Evolutionary conservation across 1,139 yeast genomes (phyloP), one percentile per base, ranked within the genome.

Genomic region (Geotrichum cucujoidarum): DNA sequence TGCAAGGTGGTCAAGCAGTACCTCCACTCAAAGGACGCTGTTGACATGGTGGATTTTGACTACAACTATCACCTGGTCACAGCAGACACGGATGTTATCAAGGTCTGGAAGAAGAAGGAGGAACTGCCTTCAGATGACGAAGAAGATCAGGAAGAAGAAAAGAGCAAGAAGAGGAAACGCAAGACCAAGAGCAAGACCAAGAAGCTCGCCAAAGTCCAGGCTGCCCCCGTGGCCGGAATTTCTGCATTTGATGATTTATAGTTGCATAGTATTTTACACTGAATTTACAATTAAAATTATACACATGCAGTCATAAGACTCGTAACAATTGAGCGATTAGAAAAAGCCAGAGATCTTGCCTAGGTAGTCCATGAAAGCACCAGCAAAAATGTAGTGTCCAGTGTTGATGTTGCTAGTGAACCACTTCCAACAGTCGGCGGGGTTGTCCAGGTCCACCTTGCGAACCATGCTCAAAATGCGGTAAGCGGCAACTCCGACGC

Each of bases 41-140:
- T 78, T 51, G 94, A 85, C 57, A 94, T 87, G 1, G 69, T 90
- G 56, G 97, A 90, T 59, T 71, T 89, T 49, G 97, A 90, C 63
- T 79, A 63, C 57, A 83, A 84, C 44, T 90, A 88, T 63, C 74
- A 95, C 51, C 70, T 89, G 52, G 78, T 85, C 2, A 80, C 87
- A 64, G 88, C 84, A 2, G 92, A 95, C 18, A 83, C 89, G 90
- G 94, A 85, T 43, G 72, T 75, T 24, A 68, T 89, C 55, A 83
- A 81, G 59, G 71, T 90, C 4, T 90, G 97, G 97, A 70, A 51
- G 25, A 45, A 45, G 13, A 59, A 53, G 10, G 42, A 43, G 2
- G 43, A 45, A 18, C 37, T 32, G 27, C 16, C 34, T 10, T 62
- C 58, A 27, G 64, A 59, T 1, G 62, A 56, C n/a, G 58, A 57